Evolutionary conservation across 768 basidiomycete genomes (phyloP), one percentile per base, ranked within the genome.

Genomic region (Suillus decipiens): DNA sequence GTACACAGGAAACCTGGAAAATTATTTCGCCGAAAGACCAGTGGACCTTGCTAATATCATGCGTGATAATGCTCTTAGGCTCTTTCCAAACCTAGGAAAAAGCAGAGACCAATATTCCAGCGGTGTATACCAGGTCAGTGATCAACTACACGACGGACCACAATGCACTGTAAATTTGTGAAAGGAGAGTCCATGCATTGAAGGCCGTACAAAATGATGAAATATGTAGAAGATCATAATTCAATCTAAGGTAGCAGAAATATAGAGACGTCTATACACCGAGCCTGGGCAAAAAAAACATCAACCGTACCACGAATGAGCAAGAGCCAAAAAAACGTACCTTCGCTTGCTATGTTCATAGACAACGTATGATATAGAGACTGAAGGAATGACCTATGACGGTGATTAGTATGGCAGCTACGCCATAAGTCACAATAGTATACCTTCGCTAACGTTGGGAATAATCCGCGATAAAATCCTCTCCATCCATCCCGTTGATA

Each of bases 351-450:
- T 88, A 69, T 91, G 87, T 73, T 95, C 93, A 76, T 95, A 95
- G 66, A 97, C 96, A 45, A 97, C 88, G 77, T 97, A 97, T 64
- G 94, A 94, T 77, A 99, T 98, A 9, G 95, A 96, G 48, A 99
- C 96, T 5, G 95, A 90, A 58, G 96, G 96, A 51, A 97, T 89
- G 63, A 99, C 96, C 92, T 93, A 68, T 39, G 51, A 57, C 68
- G 22, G 59, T 28, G 58, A 63, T 36, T 31, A 17, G 62, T 63
- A 39, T 67, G 62, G 22, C 17, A 48, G 9, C 45, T 61, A 51
- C 15, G 4, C 15, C 11, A 4, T 47, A 58, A 58, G 24, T 34
- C 60, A 34, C 50, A 14, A 53, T 39, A 58, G 66, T 76, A 15
- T 62, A 89, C 92, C 86, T 99, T 99, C 54, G 95, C 93, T 69